Evolutionary conservation across 148 eudicot genomes (phyloP), one percentile per base, ranked within the genome.

Genomic region (Tetragonia tetragonoides): DNA sequence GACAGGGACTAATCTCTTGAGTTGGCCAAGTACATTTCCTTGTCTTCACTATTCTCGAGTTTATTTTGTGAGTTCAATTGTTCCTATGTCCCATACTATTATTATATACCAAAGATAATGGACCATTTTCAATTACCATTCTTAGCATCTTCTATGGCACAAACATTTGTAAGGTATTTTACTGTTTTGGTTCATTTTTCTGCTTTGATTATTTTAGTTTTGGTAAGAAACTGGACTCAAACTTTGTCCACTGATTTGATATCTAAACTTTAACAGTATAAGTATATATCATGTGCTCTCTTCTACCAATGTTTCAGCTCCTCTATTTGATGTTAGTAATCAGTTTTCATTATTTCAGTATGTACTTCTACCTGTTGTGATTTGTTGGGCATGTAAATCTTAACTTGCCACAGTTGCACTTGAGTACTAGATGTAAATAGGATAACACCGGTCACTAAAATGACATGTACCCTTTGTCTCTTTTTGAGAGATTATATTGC

Each of bases 101-200:
- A 68, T 39, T 28, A 28, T 28, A 28, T 23, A 39, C 42, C 39
- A 44, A 37, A 75, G 46, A 65, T 15, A 34, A 28, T 53, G 72
- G 62, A 51, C 79, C 71, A 54, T 39, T n/a, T 28, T 21, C 20
- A 18, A 47, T 75, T 80, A 47, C 75, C 75, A 47, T 69, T 80
- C 75, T 80, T 75, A 75, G 83, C 67, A 74, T 66, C 21, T 68
- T 67, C 39, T n/a, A 74, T 78, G 80, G 41, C 68, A 68, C 53
- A 23, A 37, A 40, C 24, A 66, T 66, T 38, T 23, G 15, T 69
- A 10, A 9, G 20, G 12, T 16, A 44, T 5, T 7, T 44, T 51
- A 69, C 60, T 71, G 17, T 71, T 71, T 71, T 71, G 7, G 51
- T 68, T 7, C 12, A 20, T 20, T 5, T 12, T 66, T 66, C 1